Conservation (phyloP, 306 rosid genomes). For the Sophora flavescens region DNA sequence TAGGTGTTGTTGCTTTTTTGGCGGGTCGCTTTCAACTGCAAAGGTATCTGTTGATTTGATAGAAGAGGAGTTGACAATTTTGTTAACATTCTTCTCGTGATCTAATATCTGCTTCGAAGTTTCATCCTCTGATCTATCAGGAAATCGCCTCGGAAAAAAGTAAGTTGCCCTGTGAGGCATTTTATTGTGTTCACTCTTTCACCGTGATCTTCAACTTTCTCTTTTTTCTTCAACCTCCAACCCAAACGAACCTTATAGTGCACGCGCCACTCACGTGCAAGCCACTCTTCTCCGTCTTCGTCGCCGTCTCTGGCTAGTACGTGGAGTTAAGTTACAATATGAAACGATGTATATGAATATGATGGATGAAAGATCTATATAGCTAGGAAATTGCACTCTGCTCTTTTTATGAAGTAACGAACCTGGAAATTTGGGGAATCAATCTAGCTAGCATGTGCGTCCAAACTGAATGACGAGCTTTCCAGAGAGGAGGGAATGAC, state of each 20-base stretch:
- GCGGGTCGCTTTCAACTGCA: constrained; percentile 56
- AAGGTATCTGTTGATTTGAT: constrained; percentile 48
- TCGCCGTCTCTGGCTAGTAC: background rate
- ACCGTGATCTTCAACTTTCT: constrained; percentile 51
- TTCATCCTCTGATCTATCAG: constrained; percentile 70
- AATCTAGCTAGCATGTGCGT: background rate
- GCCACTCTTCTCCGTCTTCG: constrained; percentile 36
- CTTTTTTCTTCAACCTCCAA: constrained; percentile 38
- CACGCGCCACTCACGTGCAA: constrained; percentile 51
- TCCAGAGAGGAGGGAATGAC: background rate
- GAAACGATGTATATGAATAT: too few relatives aligned
- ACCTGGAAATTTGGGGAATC: too few relatives aligned
- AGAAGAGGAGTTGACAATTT: constrained; percentile 37
- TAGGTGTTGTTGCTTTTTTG: constrained; percentile 45
- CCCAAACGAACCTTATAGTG: constrained; percentile 40
- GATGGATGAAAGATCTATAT: too few relatives aligned
- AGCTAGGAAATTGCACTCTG: background rate
- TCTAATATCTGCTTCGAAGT: constrained; percentile 58
- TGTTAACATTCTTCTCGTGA: constrained; percentile 61
- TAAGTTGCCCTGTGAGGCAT: constrained; percentile 99
- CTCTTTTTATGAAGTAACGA: too few relatives aligned
- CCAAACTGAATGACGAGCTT: constrained; percentile 14
- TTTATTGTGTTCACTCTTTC: constrained; percentile 39
- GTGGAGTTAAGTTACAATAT: too few relatives aligned
- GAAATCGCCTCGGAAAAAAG: constrained; percentile 96